phyloP scores from a whole-genome alignment of 176 grass and related monocot species.

The Tillandsia leiboldiana region DNA sequence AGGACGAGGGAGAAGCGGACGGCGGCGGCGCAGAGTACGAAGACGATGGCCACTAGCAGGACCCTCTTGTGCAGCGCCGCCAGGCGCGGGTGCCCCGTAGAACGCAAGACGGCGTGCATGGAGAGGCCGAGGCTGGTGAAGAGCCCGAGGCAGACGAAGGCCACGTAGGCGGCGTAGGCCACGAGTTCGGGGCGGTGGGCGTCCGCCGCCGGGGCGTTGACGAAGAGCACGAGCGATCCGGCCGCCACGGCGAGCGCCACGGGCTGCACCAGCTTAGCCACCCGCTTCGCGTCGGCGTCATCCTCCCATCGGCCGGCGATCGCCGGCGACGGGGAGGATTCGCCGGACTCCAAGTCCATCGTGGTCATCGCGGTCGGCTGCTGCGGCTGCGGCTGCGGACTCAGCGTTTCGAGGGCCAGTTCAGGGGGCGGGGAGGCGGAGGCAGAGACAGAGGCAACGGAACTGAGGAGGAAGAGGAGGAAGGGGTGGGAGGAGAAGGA shows the following conservation, averaged over 20 bases:
- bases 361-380: neutral
- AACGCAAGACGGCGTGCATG: conserved; percentile 19
- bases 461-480: neutral
- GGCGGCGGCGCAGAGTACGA: neutral
- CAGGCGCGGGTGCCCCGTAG: neutral
- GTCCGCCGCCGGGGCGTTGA: conserved; percentile 2
- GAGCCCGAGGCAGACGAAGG: neutral
- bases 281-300: conserved; percentile 6
- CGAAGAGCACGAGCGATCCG: conserved; percentile 12
- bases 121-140: conserved; percentile 28
- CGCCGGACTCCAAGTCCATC: neutral
- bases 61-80: conserved; percentile 15
- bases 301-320: too few species aligned
- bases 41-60: conserved; percentile 15
- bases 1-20: neutral
- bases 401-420: neutral
- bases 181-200: neutral
- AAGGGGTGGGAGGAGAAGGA: neutral
- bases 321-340: neutral
- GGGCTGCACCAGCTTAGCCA: conserved; percentile 13
- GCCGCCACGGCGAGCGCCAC: conserved; percentile 20
- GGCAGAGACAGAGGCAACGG: neutral
- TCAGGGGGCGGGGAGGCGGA: neutral
- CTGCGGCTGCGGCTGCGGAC: too few species aligned
- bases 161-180: neutral